Evolutionary conservation across 228 moss, liverwort and hornwort genomes (phyloP).

Genomic region (Sphagnum fallax): DNA sequence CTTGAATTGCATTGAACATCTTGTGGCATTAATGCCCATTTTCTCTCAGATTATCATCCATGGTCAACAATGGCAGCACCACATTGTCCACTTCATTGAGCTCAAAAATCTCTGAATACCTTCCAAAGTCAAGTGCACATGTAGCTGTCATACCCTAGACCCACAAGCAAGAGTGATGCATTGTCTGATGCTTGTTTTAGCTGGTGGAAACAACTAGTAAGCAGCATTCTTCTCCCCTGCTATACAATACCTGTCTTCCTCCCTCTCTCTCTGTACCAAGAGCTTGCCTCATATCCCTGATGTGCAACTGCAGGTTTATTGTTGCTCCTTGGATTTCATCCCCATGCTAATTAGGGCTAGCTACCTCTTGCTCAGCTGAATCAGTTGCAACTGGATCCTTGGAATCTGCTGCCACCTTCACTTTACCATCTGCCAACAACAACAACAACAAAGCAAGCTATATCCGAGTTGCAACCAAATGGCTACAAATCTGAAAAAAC

Average conservation of each 20-base stretch:
- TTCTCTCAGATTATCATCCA: slow-evolving; percentile 77
- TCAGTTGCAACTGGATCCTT: slow-evolving; percentile 11
- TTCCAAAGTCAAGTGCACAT: slow-evolving; percentile 67
- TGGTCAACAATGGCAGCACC: slow-evolving; percentile 74
- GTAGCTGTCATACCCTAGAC: slow-evolving; percentile 53
- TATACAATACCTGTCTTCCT: slow-evolving; percentile 15
- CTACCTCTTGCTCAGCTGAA: slow-evolving; percentile 1
- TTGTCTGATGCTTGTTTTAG: slow-evolving; percentile 27
- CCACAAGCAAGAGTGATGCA: slow-evolving; percentile 19
- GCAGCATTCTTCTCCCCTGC: slow-evolving; percentile 33
- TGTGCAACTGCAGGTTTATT: slow-evolving; percentile 36
- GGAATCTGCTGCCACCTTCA: slow-evolving; percentile 15
- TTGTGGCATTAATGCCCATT: slow-evolving; percentile 89
- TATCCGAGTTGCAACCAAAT: too few relatives aligned
- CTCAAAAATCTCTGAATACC: slow-evolving; percentile 69
- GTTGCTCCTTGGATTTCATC: slow-evolving; percentile 44
- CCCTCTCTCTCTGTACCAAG: slow-evolving; percentile 19
- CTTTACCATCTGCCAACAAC: not conserved
- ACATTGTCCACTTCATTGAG: slow-evolving; percentile 86
- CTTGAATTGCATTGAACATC: slow-evolving; percentile 77
- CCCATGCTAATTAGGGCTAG: slow-evolving; percentile 31
- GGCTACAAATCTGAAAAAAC: too few relatives aligned
- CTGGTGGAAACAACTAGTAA: slow-evolving; percentile 1
- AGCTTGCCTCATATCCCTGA: slow-evolving; percentile 17
- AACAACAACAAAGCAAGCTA: too few relatives aligned